Conservation (phyloP, 495 filamentous ascomycete genomes). For the Hypomontagnella submonticulosa region DNA sequence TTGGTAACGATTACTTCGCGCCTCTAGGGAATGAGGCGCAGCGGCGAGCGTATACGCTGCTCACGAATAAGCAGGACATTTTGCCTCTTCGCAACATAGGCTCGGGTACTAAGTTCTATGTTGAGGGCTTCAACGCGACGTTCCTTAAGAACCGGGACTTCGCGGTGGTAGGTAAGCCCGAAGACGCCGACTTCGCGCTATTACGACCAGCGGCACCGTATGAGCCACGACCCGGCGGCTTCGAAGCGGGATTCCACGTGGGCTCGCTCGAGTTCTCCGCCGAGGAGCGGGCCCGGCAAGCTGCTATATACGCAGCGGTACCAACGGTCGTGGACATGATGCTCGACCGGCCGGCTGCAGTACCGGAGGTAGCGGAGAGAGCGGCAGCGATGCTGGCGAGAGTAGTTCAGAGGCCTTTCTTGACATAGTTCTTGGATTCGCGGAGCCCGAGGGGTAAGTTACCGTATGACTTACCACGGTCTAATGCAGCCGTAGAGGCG, state of each 20-base stretch:
- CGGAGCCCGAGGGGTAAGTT: slow-evolving; percentile 39
- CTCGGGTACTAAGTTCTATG: slow-evolving; percentile 43
- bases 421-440: slow-evolving; percentile 44
- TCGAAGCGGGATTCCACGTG: slow-evolving; percentile 48
- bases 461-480: slow-evolving; percentile 41
- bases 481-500: slow-evolving; percentile 29
- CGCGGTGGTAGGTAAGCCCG: slow-evolving; percentile 29
- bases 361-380: slow-evolving; percentile 46
- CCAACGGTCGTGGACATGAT: slow-evolving; percentile 48
- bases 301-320: slow-evolving; percentile 43
- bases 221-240: slow-evolving; percentile 45
- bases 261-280: slow-evolving; percentile 52
- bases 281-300: slow-evolving; percentile 47
- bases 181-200: slow-evolving; percentile 52
- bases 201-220: slow-evolving; percentile 49
- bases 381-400: slow-evolving; percentile 44
- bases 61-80: slow-evolving; percentile 46
- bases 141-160: slow-evolving; percentile 31
- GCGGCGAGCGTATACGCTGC: slow-evolving; percentile 48
- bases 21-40: slow-evolving; percentile 47
- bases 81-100: slow-evolving; percentile 36
- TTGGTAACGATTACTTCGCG: slow-evolving; percentile 50
- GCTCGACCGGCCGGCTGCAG: slow-evolving; percentile 47
- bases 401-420: slow-evolving; percentile 47
- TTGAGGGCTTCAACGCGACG: slow-evolving; percentile 47